Conservation (phyloP, 2,329 filamentous ascomycete genomes). For the Neonectria faginata region DNA sequence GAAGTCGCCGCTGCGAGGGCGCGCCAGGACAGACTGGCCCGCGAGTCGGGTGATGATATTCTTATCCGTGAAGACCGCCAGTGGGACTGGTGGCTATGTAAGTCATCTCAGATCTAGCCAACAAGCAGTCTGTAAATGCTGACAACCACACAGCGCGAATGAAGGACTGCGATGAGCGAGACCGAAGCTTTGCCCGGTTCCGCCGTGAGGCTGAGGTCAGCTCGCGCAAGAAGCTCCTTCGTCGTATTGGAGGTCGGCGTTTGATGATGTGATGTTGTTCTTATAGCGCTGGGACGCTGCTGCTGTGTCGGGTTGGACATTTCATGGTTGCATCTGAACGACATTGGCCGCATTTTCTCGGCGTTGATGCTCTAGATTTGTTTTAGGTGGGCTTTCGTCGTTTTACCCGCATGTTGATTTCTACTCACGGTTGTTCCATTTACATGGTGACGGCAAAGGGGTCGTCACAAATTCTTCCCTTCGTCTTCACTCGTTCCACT, state of each 20-base stretch:
- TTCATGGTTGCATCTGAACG: slow-evolving; percentile 38
- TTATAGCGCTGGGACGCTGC: slow-evolving; percentile 38
- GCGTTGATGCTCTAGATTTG: slow-evolving; percentile 44
- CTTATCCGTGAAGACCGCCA: slow-evolving; percentile 67
- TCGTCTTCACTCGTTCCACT: slow-evolving; percentile 34
- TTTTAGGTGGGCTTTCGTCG: slow-evolving; percentile 34
- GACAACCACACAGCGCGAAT: slow-evolving; percentile 59
- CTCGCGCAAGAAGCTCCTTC: slow-evolving; percentile 54
- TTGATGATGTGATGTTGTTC: slow-evolving; percentile 42
- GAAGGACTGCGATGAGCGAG: slow-evolving; percentile 63
- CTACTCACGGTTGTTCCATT: slow-evolving; percentile 18
- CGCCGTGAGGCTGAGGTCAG: slow-evolving; percentile 53
- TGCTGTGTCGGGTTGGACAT: slow-evolving; percentile 33
- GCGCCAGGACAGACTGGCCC: slow-evolving; percentile 66
- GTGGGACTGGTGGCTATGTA: slow-evolving; percentile 72
- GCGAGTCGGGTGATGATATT: slow-evolving; percentile 66
- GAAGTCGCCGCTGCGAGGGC: slow-evolving; percentile 71
- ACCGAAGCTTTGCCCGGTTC: slow-evolving; percentile 60
- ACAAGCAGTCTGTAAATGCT: slow-evolving; percentile 16
- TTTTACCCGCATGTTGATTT: slow-evolving; percentile 21
- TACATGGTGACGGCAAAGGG: slow-evolving; percentile 25
- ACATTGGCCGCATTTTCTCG: slow-evolving; percentile 45
- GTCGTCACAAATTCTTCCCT: slow-evolving; percentile 28
- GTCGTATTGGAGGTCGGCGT: slow-evolving; percentile 54
- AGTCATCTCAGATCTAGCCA: slow-evolving; percentile 44